Conservation (phyloP, 2,329 filamentous ascomycete genomes). For the Aspergillus quadricinctus region DNA sequence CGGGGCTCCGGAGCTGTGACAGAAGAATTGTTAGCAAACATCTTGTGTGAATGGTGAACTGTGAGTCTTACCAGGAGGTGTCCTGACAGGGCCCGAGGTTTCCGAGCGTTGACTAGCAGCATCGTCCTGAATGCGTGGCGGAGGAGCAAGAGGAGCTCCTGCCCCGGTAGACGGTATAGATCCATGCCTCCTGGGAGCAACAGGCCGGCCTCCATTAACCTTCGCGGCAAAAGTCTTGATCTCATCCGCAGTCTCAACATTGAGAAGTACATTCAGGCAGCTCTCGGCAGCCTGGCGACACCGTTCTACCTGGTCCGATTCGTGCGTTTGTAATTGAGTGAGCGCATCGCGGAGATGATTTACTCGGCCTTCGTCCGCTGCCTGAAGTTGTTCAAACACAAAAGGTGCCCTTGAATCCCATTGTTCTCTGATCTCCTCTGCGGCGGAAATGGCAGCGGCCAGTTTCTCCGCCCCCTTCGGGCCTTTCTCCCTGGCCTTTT, state of each 20-base stretch:
- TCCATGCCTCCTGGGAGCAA: conserved; percentile 21
- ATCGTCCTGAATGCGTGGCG: conserved; percentile 48
- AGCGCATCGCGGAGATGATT: conserved; percentile 87
- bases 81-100: conserved; percentile 37
- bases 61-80: conserved; percentile 33
- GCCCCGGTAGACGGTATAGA: conserved; percentile 22
- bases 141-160: conserved; percentile 33
- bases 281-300: conserved; percentile 70
- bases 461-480: conserved; percentile 69
- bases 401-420: conserved; percentile 95
- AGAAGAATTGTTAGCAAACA: conserved; percentile 9
- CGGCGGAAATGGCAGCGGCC: conserved; percentile 65
- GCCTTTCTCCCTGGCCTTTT: conserved; percentile 77
- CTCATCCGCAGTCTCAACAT: conserved; percentile 81
- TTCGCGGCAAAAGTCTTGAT: conserved; percentile 54
- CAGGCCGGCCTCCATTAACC: conserved; percentile 34
- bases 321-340: conserved; percentile 89
- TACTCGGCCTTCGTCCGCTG: conserved; percentile 79
- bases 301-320: conserved; percentile 79
- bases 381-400: conserved; percentile 89
- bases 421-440: conserved; percentile 74
- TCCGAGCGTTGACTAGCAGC: conserved; percentile 53
- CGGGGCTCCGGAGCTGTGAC: conserved; percentile 33
- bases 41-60: not conserved
- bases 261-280: conserved; percentile 75